Evolutionary conservation across 805 yeast species (phyloP), one percentile per base, ranked within the genome.

Genomic region (Wickerhamiella vanderwaltii): DNA sequence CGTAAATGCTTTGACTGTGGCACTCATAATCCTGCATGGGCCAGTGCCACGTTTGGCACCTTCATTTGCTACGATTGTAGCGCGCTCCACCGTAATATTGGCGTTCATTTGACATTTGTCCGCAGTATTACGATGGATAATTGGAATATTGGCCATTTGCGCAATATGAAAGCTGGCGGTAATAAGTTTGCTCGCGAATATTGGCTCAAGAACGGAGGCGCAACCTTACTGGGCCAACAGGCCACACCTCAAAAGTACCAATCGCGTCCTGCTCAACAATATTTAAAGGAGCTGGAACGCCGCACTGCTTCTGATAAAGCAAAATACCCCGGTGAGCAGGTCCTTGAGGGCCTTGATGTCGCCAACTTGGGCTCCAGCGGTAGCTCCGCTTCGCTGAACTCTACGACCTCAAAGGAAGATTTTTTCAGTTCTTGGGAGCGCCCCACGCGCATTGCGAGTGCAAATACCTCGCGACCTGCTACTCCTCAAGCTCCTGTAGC

Each of bases 21-120:
- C 41, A 82, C 87, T 53, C 85, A 82, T 58, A 87, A 87, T 60
- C 97, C 98, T 28, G 85, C 97, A 0, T 91, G 98, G 98, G 84
- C 98, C 3, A 88, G 97, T 11, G 86, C 88, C 43, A 95, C 97
- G 11, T 88, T 84, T 62, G 98, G 96, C 43, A 82, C 87, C 40
- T 73, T 87, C 59, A 65, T 91, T 45, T 91, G 98, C 66, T 70
- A 87, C 46, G 94, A 91, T 60, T 91, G 98, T 62, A 82, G 95
- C 41, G 87, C 97, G 3, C 85, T 81, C 40, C 98, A 91, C 66
- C 75, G 98, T 62, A 86, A 86, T 60, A 63, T 91, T 64, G 98
- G 98, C 46, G 96, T 87, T 29, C 98, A 91, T 60, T 79, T 91
- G 54, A 75, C 96, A 29, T 91, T 91, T 66, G 97, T 91, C 45